phyloP scores from a whole-genome alignment of 306 rosid species.

The Astragalus membranaceus region DNA sequence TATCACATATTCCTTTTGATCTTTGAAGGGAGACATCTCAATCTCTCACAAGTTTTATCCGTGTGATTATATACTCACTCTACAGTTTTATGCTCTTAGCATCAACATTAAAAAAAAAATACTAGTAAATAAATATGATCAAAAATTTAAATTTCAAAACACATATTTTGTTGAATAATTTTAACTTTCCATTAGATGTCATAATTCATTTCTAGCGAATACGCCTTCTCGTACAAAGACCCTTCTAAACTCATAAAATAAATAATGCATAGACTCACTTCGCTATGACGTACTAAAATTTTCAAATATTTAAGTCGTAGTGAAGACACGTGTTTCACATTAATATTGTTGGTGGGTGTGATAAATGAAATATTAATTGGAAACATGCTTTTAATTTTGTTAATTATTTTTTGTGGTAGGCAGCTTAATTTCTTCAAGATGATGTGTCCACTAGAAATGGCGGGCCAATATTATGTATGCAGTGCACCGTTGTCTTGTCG shows the following conservation, averaged over 20 bases:
- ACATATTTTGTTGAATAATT: too few species aligned
- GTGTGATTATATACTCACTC: background rate
- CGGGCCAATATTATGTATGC: constrained; percentile 11
- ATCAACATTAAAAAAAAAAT: too few species aligned
- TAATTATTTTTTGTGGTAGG: constrained; percentile 7
- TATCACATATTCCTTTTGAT: constrained; percentile 6
- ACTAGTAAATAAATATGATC: too few species aligned
- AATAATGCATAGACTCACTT: too few species aligned
- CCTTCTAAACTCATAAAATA: too few species aligned
- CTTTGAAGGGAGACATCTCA: background rate
- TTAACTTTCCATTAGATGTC: too few species aligned
- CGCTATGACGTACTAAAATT: too few species aligned
- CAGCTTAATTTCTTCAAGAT: background rate
- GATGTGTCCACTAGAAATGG: constrained; percentile 27
- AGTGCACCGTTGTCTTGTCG: constrained; percentile 20
- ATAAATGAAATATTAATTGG: background rate
- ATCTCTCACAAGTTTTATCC: background rate
- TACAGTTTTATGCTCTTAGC: background rate
- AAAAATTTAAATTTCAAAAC: too few species aligned
- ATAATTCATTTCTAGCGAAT: too few species aligned
- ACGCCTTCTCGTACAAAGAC: too few species aligned
- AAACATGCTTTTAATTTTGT: background rate
- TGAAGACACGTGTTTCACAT: background rate
- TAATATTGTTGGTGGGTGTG: constrained; percentile 4
- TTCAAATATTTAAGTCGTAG: background rate